Percentiles rank a stretch among this genome's conserved stretches.
Evolutionary conservation across 129 eudicot genomes (phyloP).

Genomic region (Flaveria ramosissima): DNA sequence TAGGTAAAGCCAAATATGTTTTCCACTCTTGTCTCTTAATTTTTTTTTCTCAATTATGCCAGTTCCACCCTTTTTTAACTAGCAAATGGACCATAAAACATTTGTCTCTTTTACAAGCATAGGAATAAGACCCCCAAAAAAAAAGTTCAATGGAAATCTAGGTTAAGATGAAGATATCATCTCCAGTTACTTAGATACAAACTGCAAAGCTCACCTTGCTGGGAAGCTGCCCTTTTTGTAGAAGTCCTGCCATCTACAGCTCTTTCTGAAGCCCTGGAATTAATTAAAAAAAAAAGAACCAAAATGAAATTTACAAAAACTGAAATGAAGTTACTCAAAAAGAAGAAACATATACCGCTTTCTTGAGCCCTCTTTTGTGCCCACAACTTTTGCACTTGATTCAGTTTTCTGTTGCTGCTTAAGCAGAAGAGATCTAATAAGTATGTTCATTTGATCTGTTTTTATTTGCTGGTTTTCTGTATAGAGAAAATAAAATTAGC

Average conservation of each 20-base stretch:
- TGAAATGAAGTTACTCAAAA: not conserved
- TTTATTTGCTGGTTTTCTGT: constrained; percentile 75
- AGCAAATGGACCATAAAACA: not conserved
- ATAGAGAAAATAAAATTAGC: constrained; percentile 19
- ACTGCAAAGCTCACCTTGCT: constrained; percentile 49
- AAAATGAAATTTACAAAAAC: not conserved
- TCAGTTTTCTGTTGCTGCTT: constrained; percentile 64
- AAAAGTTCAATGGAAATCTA: not conserved
- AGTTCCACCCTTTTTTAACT: not conserved
- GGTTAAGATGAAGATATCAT: not conserved
- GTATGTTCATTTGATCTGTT: constrained; percentile 78
- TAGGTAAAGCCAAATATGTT: not conserved
- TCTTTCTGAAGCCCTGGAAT: constrained; percentile 63
- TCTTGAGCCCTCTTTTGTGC: constrained; percentile 54
- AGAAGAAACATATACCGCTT: constrained; percentile 49
- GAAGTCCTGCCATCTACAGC: constrained; percentile 61
- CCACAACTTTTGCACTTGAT: constrained; percentile 45
- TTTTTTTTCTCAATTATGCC: not conserved
- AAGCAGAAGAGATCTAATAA: constrained; percentile 78
- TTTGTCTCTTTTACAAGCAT: constrained; percentile 11
- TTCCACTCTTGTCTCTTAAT: not conserved
- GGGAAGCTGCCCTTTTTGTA: constrained; percentile 62
- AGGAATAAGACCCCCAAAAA: constrained; percentile 4
- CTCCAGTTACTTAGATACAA: not conserved
- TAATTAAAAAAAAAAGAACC: not conserved